Conservation (phyloP, 2,329 filamentous ascomycete genomes). For the Epichloe baconii region DNA sequence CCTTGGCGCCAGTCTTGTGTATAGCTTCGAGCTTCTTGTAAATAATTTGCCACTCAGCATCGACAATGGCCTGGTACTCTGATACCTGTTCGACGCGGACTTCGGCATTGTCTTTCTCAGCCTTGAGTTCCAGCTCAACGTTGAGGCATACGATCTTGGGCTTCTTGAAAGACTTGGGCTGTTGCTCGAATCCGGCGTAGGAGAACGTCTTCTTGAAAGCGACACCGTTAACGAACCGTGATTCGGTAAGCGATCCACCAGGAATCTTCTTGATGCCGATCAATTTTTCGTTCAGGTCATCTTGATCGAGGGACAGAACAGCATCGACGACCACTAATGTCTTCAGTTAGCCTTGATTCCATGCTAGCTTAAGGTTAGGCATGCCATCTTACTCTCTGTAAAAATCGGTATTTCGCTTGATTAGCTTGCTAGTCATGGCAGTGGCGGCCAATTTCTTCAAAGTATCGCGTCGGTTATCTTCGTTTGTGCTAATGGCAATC, state of each 20-base stretch:
- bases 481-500: constrained; percentile 76
- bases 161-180: constrained; percentile 87
- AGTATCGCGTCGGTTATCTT: constrained; percentile 76
- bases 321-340: constrained; percentile 86
- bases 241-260: constrained; percentile 89
- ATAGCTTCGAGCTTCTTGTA: constrained; percentile 97
- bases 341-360: constrained; percentile 14
- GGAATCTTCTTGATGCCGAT: constrained; percentile 98
- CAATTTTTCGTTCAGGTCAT: constrained; percentile 93
- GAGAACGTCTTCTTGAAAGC: constrained; percentile 99
- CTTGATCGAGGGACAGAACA: constrained; percentile 87
- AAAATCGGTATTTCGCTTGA: constrained; percentile 96
- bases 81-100: constrained; percentile 96
- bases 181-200: constrained; percentile 97
- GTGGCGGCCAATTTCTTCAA: constrained; percentile 81
- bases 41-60: constrained; percentile 99
- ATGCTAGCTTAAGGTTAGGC: neutral
- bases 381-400: constrained; percentile 64
- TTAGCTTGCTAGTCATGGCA: constrained; percentile 98
- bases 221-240: constrained; percentile 92
- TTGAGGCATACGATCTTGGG: constrained; percentile 97
- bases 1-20: constrained; percentile 88
- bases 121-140: constrained; percentile 95
- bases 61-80: constrained; percentile 98
- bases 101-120: constrained; percentile 98